Evolutionary conservation across 2,329 filamentous ascomycete genomes (phyloP), one percentile per base, ranked within the genome.

Genomic region (Clonostachys sp.): DNA sequence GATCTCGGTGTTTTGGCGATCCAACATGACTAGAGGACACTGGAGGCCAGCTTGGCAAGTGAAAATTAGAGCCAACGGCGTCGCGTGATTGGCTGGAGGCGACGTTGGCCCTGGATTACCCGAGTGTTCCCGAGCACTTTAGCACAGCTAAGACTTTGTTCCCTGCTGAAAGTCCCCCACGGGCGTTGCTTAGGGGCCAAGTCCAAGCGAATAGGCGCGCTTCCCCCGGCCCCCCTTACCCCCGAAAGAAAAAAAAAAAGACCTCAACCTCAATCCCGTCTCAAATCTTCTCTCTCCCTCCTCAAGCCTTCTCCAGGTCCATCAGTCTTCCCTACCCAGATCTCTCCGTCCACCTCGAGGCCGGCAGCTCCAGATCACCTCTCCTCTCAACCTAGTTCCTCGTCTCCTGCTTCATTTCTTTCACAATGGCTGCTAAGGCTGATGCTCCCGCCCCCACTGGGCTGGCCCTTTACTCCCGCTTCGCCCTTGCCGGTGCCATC

Each of bases 401-500:
- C 55, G 54, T 39, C 43, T 45, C 44, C 41, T 42, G 41, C 24
- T 30, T 30, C 24, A 30, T 10, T 43, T 49, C 46, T 49, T 46
- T 61, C 64, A 64, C 64, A 71, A 75, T 77, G 73, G 66, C 73
- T 54, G 20, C 65, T 60, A 71, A 73, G 67, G 63, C 72, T 65
- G 67, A 73, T 49, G 66, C 68, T 58, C 53, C 62, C 54, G 67
- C 73, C 67, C 68, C 71, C 53, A 66, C 65, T 54, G 75, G 74
- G 57, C 5, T 91, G 58, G 76, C 70, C 51, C 89, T 99, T 62
- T 97, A 97, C 86, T 89, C 89, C 63, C 84, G 90, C 74, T 96
- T 96, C 78, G 92, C 94, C 75, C 87, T 99, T 64, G 91, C 94
- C 63, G 94, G 94, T 76, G 94, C 94, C 62, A 78, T 97, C 80